A percentile compares a stretch with the other conserved stretches of the same genome.
Conservation (phyloP, 202 grass and related monocot genomes). For the Schoenoplectus triqueter region DNA sequence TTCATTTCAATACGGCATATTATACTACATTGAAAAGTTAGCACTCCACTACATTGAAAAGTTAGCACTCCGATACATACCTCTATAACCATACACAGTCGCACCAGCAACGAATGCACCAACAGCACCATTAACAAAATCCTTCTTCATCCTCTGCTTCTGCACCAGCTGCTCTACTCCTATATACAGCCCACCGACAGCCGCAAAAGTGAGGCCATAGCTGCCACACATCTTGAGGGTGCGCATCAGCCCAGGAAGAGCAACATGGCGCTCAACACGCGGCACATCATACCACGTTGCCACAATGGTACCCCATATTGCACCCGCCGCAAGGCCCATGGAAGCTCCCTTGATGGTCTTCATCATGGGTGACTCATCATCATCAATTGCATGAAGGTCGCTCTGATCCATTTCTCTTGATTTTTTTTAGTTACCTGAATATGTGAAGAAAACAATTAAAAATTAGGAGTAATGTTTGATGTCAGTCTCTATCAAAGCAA, state of each 20-base stretch:
- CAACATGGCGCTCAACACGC: slow-evolving; percentile 89
- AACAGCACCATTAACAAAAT: slow-evolving; percentile 82
- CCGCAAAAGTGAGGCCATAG: slow-evolving; percentile 81
- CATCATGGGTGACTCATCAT: slow-evolving; percentile 50
- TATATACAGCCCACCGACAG: slow-evolving; percentile 84
- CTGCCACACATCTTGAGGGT: slow-evolving; percentile 98
- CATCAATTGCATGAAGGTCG: slow-evolving; percentile 38
- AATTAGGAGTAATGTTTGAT: neutral
- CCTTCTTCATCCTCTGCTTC: slow-evolving; percentile 82
- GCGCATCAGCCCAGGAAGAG: slow-evolving; percentile 82
- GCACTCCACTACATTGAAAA: neutral
- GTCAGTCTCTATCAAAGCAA: neutral
- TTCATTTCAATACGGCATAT: neutral
- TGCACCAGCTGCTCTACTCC: slow-evolving; percentile 85
- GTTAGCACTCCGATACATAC: slow-evolving; percentile 37
- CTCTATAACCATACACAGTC: slow-evolving; percentile 76
- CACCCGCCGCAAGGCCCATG: slow-evolving; percentile 61
- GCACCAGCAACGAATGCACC: slow-evolving; percentile 88
- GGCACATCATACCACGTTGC: slow-evolving; percentile 98
- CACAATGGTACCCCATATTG: slow-evolving; percentile 88
- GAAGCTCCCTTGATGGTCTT: slow-evolving; percentile 77
- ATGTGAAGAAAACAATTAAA: neutral
- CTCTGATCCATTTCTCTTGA: slow-evolving; percentile 47
- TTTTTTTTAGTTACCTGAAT: slow-evolving; percentile 21
- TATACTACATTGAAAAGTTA: neutral